These are phyloP conservation scores for Kuraishia ogatae DNA, from an alignment of 805 yeast genomes.

Conservation along the genomic window DNA sequence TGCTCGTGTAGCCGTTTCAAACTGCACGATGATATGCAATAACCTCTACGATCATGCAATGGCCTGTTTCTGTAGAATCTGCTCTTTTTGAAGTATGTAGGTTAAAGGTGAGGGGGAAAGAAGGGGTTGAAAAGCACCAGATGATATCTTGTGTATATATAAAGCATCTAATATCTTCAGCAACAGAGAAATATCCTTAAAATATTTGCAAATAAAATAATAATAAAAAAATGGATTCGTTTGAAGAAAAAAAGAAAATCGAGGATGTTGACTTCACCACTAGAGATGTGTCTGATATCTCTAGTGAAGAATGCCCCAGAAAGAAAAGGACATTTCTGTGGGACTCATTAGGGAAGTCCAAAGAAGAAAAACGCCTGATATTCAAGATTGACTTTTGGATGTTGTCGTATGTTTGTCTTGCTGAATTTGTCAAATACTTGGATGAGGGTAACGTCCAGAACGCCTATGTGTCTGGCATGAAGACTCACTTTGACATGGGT, in stretches of 20 bases:
- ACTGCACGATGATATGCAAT: not conserved
- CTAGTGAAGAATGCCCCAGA: not conserved
- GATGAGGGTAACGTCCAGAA: conserved; percentile 54
- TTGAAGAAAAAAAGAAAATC: not conserved
- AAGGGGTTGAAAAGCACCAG: not conserved
- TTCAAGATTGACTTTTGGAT: conserved; percentile 48
- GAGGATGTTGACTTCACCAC: not conserved
- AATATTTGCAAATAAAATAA: not conserved
- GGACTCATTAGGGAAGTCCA: not conserved
- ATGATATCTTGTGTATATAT: too few relatives aligned
- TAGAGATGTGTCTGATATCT: not conserved
- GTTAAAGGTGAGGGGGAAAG: too few relatives aligned
- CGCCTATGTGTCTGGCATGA: conserved; percentile 62
- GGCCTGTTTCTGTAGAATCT: not conserved
- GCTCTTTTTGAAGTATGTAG: not conserved
- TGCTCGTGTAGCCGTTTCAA: not conserved
- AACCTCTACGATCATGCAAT: not conserved
- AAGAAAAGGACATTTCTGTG: not conserved
- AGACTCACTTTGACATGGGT: conserved; percentile 44
- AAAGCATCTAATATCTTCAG: not conserved
- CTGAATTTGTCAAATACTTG: conserved; percentile 62
- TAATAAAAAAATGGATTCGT: not conserved
- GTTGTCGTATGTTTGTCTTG: conserved; percentile 32
- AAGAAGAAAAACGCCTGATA: conserved; percentile 30
- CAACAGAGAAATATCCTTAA: not conserved